Base-by-base conservation (phyloP, 371 early-diverging fungal species). In the Modicella reniformis region DNA sequence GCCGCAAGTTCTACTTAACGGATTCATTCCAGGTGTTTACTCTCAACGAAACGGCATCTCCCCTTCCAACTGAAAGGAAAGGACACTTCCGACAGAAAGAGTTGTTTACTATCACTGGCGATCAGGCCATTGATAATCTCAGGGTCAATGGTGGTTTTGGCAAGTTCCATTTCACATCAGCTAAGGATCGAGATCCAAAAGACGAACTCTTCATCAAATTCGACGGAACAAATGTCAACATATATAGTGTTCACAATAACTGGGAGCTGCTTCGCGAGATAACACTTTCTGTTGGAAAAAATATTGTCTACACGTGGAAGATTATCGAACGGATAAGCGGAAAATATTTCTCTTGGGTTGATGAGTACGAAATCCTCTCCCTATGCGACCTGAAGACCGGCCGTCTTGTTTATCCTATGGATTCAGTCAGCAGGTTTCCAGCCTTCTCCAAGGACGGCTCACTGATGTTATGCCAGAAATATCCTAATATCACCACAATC, bases 151-250 rank as follows among this genome's bases (percentile, higher is more conserved):
- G 53, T 5, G 53, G 53, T 30, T 30, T 28, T 17, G 59, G 59
- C 3, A 59, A 32, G 59, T 59, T 59, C 59, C 49, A 59, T 32
- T 48, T 47, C 47, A 32, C 10, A 1, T 3, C 59, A 2, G 32
- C 15, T 5, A 49, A 59, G 28, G 33, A 30, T 23, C 28, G 1
- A 2, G 4, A 48, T 29, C 2, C 25, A 5, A 29, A 49, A 21
- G 29, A 59, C 17, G 49, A 49, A 33, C 49, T 59, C 19, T 59
- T 59, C 10, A 59, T 59, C 33, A 12, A 30, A 4, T 59, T 29
- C 23, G 51, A 58, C 17, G 50, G 58, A 8, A 21, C 15, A 3
- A 34, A n/a, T 3, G 58, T 65, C n/a, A 32, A 48, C 23, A 28
- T 65, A 1, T 65, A 58, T 9, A 51, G 40, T 10, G 40, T 34